Percentiles rank a stretch among this genome's conserved stretches.
Evolutionary conservation across 2,329 filamentous ascomycete species (phyloP).

Genomic region (Hypoxylon sp.): DNA sequence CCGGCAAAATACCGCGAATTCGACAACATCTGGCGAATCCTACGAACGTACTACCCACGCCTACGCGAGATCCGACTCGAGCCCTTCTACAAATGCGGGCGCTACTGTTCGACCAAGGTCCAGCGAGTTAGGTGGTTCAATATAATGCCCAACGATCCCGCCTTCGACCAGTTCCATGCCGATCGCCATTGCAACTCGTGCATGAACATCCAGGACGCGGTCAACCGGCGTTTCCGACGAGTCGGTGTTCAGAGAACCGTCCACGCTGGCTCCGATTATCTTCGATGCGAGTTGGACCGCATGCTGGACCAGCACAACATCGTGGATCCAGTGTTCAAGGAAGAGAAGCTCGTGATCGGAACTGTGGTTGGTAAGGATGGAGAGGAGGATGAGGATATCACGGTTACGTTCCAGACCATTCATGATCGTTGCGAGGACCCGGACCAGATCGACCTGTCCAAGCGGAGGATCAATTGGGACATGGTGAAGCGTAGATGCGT

Average conservation of each 20-base stretch:
- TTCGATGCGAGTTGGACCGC: neutral
- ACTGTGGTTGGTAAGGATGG: neutral
- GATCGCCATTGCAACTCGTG: slow-evolving; percentile 17
- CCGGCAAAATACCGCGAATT: slow-evolving; percentile 23
- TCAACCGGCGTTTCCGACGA: neutral
- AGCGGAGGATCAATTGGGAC: neutral
- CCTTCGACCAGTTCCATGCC: neutral
- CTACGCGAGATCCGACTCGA: slow-evolving; percentile 36
- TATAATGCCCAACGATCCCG: neutral
- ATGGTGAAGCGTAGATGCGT: neutral
- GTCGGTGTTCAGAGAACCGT: neutral
- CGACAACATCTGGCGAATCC: slow-evolving; percentile 27
- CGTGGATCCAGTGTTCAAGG: slow-evolving; percentile 6
- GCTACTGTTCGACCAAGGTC: neutral
- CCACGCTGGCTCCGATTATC: neutral
- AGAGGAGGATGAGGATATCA: slow-evolving; percentile 4
- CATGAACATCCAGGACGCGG: neutral
- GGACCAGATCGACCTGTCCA: neutral
- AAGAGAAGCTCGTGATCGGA: slow-evolving; percentile 19
- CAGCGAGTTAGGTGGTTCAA: too few species aligned
- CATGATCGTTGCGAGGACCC: neutral
- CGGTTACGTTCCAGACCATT: slow-evolving; percentile 18
- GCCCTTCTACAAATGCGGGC: slow-evolving; percentile 21
- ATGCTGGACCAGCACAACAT: slow-evolving; percentile 11
- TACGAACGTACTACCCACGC: slow-evolving; percentile 32